A percentile compares a stretch with the other conserved stretches of the same genome.
Evolutionary conservation across 2,329 filamentous ascomycete genomes (phyloP).

Genomic region (Cercospora zeae-maydis): DNA sequence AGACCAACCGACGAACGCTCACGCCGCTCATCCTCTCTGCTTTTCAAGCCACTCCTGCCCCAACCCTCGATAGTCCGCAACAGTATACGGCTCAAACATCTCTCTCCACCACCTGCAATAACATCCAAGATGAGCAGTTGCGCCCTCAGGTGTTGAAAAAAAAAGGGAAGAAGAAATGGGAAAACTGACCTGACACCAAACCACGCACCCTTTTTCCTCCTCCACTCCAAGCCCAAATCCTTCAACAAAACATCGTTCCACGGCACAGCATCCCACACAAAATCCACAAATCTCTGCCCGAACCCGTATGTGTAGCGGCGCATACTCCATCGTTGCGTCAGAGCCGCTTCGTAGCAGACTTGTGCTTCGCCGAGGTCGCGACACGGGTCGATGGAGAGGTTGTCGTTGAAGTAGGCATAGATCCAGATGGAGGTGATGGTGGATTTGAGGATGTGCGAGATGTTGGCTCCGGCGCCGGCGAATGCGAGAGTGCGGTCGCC

Average conservation of each 20-base stretch:
- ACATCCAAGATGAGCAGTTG: neutral
- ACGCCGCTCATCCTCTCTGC: conserved; percentile 6
- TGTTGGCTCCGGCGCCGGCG: conserved; percentile 9
- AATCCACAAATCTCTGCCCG: conserved; percentile 12
- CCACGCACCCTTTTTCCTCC: conserved; percentile 10
- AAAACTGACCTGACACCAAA: neutral
- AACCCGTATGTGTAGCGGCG: conserved; percentile 16
- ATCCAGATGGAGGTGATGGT: conserved; percentile 15
- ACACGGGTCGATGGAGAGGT: conserved; percentile 7
- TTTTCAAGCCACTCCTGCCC: conserved; percentile 16
- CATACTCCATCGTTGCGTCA: conserved; percentile 15
- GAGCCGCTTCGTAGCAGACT: neutral
- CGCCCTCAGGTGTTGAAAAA: neutral
- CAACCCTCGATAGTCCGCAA: conserved; percentile 15
- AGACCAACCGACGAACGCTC: neutral
- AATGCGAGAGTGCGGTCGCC: conserved; percentile 14
- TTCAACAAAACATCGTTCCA: conserved; percentile 16
- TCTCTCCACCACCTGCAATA: conserved; percentile 11
- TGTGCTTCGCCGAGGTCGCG: neutral
- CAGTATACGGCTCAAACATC: conserved; percentile 15
- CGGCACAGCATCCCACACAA: conserved; percentile 16
- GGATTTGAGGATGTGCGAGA: conserved; percentile 14
- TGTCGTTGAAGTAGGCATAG: conserved; percentile 17
- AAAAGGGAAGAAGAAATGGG: too few species aligned
- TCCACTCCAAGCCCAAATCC: conserved; percentile 14